Evolutionary conservation across 345 rosid species (phyloP), one percentile per base, ranked within the genome.

Genomic region (Brassica cretica): DNA sequence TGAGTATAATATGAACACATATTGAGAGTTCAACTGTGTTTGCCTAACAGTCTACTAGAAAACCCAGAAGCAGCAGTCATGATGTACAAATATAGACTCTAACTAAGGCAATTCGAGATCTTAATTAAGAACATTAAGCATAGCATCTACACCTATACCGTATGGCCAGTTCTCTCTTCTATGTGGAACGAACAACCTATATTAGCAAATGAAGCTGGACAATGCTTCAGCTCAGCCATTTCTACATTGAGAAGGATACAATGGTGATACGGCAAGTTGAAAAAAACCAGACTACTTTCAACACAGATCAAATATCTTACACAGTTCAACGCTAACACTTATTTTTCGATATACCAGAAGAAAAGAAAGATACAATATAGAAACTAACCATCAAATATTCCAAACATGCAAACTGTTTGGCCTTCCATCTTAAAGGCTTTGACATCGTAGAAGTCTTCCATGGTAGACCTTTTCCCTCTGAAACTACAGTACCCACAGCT

Each of bases 401-500:
- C 99, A 83, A 96, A 96, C 96, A 93, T 89, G 92, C 82, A 88
- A 78, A 96, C 90, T 60, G 85, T 70, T 84, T 87, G 71, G 71
- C 96, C 98, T 64, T 90, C 87, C 75, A 93, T 89, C 32, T 76
- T 85, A 75, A 96, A 83, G 68, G 84, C 85, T 78, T 88, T 93
- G 35, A 93, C 81, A 78, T 93, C 97, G 75, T 83, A 96, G 80
- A 88, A 96, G 77, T 96, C 98, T 82, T 96, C 98, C 98, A 96
- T 96, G 15, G 93, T 87, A 27, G 87, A 90, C 77, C 99, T 89
- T 89, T 93, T 96, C 78, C 99, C 99, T 85, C 94, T 80, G 82
- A 91, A 93, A 84, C 96, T 93, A 68, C 97, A 91, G 78, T 89
- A 90, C 7, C 98, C 99, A 80, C 98, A 96, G 89, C 93, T 93